Conservation (phyloP, 208 protist genomes). For the Leishmania aethiopica region DNA sequence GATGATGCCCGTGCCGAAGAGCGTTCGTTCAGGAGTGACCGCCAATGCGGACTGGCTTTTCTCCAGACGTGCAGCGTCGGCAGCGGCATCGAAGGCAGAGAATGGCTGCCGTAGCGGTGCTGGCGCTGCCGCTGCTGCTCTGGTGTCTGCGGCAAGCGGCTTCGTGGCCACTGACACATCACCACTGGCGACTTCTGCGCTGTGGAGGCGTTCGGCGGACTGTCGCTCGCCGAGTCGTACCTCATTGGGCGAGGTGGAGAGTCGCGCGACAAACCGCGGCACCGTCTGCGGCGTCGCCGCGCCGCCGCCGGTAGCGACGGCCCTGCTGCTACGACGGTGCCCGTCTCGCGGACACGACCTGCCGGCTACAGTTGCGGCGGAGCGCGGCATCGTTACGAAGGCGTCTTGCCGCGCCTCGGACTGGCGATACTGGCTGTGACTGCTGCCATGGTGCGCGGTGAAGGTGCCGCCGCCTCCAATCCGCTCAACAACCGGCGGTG, state of each 20-base stretch:
- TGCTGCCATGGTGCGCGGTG: neutral
- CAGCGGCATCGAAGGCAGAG: neutral
- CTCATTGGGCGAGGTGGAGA: conserved; percentile 27
- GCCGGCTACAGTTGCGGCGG: neutral
- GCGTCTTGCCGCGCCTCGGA: neutral
- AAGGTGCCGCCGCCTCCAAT: neutral
- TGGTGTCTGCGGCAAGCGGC: neutral
- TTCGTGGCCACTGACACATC: neutral
- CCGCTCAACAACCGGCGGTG: neutral
- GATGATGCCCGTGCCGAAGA: conserved; percentile 10
- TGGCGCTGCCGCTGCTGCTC: neutral
- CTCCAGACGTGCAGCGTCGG: neutral
- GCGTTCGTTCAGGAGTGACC: conserved; percentile 13
- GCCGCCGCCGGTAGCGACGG: neutral
- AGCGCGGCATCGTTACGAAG: neutral
- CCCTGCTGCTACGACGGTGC: conserved; percentile 5
- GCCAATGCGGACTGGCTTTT: conserved; percentile 5
- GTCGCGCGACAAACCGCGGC: conserved; percentile 36
- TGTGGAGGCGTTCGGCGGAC: neutral
- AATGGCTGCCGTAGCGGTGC: neutral
- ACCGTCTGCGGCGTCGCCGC: conserved; percentile 18
- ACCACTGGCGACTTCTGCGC: neutral
- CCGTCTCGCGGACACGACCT: conserved; percentile 5
- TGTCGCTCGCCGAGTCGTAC: conserved; percentile 15
- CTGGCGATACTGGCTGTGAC: neutral